phyloP scores from a whole-genome alignment of 441 rosid genomes.

The Erodium texanum region DNA sequence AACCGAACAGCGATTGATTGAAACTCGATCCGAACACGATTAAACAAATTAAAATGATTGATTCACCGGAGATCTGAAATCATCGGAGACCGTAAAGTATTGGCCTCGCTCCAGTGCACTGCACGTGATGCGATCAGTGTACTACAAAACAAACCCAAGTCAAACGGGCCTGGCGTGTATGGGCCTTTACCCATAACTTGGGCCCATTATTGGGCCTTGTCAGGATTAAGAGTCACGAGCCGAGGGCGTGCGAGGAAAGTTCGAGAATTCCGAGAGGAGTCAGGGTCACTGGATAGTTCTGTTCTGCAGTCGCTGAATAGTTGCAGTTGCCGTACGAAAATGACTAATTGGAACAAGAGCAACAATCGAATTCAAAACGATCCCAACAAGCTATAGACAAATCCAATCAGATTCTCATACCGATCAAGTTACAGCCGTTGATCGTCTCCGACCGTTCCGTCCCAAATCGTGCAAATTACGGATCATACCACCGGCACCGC shows the following conservation, averaged over 20 bases:
- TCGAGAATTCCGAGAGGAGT: not conserved
- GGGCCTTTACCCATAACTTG: not conserved
- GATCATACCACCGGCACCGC: not conserved
- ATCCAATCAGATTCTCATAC: not conserved
- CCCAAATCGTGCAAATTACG: not conserved
- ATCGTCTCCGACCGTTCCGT: not conserved
- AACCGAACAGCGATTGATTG: not conserved
- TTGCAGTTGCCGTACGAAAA: not conserved
- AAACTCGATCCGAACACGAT: not conserved
- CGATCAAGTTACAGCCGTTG: not conserved
- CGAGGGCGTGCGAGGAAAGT: not conserved
- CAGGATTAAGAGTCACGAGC: not conserved
- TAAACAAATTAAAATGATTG: not conserved
- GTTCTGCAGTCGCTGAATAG: not conserved
- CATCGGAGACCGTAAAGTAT: not conserved
- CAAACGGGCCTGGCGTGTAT: not conserved
- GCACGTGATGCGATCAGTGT: conserved; percentile 8
- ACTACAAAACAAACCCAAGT: no score
- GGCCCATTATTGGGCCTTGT: not conserved
- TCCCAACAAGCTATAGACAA: no score
- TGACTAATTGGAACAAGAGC: not conserved
- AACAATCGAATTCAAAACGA: not conserved
- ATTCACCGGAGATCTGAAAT: conserved; percentile 18
- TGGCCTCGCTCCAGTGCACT: not conserved
- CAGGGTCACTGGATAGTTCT: not conserved